phyloP scores from a whole-genome alignment of 148 eudicot genomes.

The Vaccinium myrtillus region DNA sequence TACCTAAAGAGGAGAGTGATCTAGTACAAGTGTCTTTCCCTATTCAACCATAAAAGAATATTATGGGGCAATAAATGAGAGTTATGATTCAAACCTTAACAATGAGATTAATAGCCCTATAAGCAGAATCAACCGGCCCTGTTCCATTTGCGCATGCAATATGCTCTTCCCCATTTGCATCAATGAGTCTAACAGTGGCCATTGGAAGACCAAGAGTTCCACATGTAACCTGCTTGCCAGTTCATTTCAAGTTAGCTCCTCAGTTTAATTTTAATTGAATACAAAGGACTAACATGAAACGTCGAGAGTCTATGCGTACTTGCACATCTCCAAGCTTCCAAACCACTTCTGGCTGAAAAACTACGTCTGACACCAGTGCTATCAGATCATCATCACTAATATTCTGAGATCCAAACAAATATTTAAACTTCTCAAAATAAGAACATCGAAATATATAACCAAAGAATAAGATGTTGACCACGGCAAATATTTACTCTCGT shows the following conservation, averaged over 20 bases:
- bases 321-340: constrained; percentile 94
- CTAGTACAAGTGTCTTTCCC: neutral
- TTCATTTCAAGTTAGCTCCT: neutral
- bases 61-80: neutral
- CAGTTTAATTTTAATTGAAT: neutral
- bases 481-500: neutral
- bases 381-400: constrained; percentile 82
- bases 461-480: neutral
- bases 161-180: constrained; percentile 69
- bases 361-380: constrained; percentile 81
- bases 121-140: constrained; percentile 96
- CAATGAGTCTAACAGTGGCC: constrained; percentile 77
- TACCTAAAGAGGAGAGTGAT: neutral
- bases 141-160: constrained; percentile 81
- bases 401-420: constrained; percentile 37
- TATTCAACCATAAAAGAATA: neutral
- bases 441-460: neutral
- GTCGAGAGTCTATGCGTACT: constrained; percentile 34
- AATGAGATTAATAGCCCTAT: constrained; percentile 84
- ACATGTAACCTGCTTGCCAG: constrained; percentile 62
- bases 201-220: constrained; percentile 95
- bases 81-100: constrained; percentile 55
- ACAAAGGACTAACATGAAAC: neutral
- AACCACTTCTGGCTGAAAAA: constrained; percentile 82
- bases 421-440: neutral